Percentiles rank a stretch among this genome's conserved stretches.
phyloP scores from a whole-genome alignment of 179 eudicot genomes.

The Pouteria campechiana region DNA sequence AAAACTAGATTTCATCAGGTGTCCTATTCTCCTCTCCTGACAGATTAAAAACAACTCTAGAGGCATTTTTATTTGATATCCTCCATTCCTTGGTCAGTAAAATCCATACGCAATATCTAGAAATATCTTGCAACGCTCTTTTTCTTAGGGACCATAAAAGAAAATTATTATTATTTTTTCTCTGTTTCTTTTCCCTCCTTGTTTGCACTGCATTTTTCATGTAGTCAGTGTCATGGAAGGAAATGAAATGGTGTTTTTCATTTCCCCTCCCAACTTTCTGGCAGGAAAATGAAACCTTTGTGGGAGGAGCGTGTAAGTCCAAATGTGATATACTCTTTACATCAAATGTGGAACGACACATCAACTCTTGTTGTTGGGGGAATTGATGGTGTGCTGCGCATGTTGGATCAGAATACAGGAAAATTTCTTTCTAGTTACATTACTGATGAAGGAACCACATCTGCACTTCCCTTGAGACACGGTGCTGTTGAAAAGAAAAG shows the following conservation, averaged over 20 bases:
- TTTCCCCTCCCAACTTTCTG: not conserved
- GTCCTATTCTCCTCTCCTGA: too few species aligned
- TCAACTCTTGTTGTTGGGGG: conserved; percentile 66
- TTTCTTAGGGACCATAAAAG: too few species aligned
- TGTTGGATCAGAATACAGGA: conserved; percentile 57
- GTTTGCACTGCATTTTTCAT: not conserved
- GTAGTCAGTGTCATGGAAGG: not conserved
- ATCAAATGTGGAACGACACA: conserved; percentile 40
- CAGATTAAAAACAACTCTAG: too few species aligned
- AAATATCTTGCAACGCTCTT: too few species aligned
- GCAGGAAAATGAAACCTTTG: conserved; percentile 37
- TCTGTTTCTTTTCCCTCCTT: not conserved
- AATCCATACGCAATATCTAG: too few species aligned
- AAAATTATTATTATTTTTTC: not conserved
- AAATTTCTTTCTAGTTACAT: conserved; percentile 45
- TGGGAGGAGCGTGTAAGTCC: conserved; percentile 57
- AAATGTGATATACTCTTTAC: conserved; percentile 59
- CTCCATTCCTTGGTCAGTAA: too few species aligned
- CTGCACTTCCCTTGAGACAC: conserved; percentile 9
- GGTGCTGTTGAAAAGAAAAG: conserved; percentile 35
- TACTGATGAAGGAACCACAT: conserved; percentile 19
- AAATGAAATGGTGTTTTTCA: not conserved
- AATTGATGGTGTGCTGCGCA: conserved; percentile 65
- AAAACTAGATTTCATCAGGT: too few species aligned
- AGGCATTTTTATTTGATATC: too few species aligned